Base-by-base conservation (phyloP, 2,329 filamentous ascomycete species). In the Phaeosphaeriaceae sp. region DNA sequence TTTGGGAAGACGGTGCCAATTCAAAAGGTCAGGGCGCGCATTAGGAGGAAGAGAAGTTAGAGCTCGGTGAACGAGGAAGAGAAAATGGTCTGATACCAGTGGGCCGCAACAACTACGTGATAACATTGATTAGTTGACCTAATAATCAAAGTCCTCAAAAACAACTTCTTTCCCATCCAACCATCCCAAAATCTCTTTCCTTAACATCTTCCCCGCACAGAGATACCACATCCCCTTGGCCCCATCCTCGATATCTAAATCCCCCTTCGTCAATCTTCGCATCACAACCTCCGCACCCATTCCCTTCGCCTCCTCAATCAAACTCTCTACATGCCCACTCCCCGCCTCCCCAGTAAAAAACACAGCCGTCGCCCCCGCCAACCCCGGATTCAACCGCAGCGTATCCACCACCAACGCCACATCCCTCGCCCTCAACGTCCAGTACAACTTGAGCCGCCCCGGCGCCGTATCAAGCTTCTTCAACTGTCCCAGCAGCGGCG, bases 401-500 rank as follows among this genome's bases (percentile, higher is more conserved):
- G 83, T 81, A 62, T 92, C 86, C 1, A 81, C 67, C 0, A 88
- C 89, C 1, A 95, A 75, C 0, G 81, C 80, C 0, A 91, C 54
- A 75, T 96, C 92, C 2, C 81, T 82, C 0, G 76, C 74, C 7
- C 84, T 80, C 3, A 93, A 65, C 1, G 86, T 88, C 92, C 92
- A 96, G 1, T 92, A 80, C 4, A 95, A 71, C 24, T 68, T 78
- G 40, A 95, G 71, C 3, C 74, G 47, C 1, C 48, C 54, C 1
- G 62, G 56, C 0, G 33, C 17, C 2, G 68, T 2, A 41, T 60
- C 25, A 0, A 72, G 47, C 6, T 27, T 45, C 57, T 81, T 74
- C 1, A 92, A 71, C 66, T 92, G 90, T 0, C 88, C 87, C n/a
- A 96, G 80, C 3, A 95, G 67, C 1, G 92, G 92, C 25, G 92